phyloP scores from a whole-genome alignment of 768 basidiomycete species.

The Mycena galopus region DNA sequence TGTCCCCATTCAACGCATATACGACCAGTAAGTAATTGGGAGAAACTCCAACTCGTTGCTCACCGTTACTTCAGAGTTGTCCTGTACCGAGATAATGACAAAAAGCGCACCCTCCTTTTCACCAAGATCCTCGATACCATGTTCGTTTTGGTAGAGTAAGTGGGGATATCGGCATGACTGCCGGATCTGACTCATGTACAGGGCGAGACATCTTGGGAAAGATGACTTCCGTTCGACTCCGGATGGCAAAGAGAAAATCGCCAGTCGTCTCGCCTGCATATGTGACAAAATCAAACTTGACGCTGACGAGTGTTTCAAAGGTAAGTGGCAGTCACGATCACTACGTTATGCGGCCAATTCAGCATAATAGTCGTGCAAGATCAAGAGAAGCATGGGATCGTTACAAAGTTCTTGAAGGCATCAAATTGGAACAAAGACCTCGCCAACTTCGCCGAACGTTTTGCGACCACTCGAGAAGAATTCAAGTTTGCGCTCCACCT shows the following conservation, averaged over 20 bases:
- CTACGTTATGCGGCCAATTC: not conserved
- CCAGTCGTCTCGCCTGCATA: slow-evolving; percentile 12
- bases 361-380: slow-evolving; percentile 6
- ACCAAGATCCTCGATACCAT: slow-evolving; percentile 21
- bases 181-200: not conserved
- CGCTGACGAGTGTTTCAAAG: slow-evolving; percentile 23
- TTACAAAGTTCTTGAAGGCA: slow-evolving; percentile 17
- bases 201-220: not conserved
- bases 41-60: not conserved
- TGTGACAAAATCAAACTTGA: slow-evolving; percentile 18
- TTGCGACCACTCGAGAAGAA: slow-evolving; percentile 10
- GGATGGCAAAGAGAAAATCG: slow-evolving; percentile 3
- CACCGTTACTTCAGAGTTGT: slow-evolving; percentile 3
- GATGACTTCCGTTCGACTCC: slow-evolving; percentile 15
- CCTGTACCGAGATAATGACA: slow-evolving; percentile 15
- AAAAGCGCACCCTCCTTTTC: slow-evolving; percentile 10
- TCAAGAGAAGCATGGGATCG: slow-evolving; percentile 7
- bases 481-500: slow-evolving; percentile 15
- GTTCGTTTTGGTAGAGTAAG: slow-evolving; percentile 21
- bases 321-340: not conserved
- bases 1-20: slow-evolving; percentile 22
- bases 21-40: slow-evolving; percentile 3
- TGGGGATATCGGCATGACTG: not conserved
- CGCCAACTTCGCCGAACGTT: not conserved
- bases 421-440: slow-evolving; percentile 16